Evolutionary conservation across 495 filamentous ascomycete species (phyloP).

Genomic region (Tuber brumale): DNA sequence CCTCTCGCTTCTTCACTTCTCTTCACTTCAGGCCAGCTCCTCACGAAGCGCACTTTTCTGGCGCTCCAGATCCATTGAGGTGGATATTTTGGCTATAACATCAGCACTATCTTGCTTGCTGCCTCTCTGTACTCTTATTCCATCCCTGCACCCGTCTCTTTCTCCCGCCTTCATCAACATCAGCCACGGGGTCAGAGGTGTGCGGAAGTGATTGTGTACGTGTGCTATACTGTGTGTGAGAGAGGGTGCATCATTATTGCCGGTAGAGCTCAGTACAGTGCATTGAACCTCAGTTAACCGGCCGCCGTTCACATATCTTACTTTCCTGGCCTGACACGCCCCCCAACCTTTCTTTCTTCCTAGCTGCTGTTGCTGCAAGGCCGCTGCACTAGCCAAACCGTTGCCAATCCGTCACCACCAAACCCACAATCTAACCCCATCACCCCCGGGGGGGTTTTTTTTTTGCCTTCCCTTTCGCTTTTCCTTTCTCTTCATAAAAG

Average conservation of each 20-base stretch:
- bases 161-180: neutral
- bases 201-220: conserved; percentile 6
- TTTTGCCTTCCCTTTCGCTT: conserved; percentile 29
- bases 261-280: neutral
- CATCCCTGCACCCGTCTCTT: neutral
- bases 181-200: neutral
- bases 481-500: conserved; percentile 28
- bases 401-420: neutral
- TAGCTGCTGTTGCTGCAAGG: neutral
- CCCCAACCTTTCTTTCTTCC: neutral
- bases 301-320: neutral
- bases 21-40: neutral
- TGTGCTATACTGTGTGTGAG: neutral
- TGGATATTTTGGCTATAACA: neutral
- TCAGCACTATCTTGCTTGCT: neutral
- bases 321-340: neutral
- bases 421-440: neutral
- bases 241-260: neutral
- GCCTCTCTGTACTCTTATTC: neutral
- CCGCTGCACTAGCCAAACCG: neutral
- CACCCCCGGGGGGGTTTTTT: conserved; percentile 33
- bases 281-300: neutral
- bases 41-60: neutral
- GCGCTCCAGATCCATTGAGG: neutral
- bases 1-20: neutral